Conservation (phyloP, 495 filamentous ascomycete species). For the Aspergillus conjunctus region DNA sequence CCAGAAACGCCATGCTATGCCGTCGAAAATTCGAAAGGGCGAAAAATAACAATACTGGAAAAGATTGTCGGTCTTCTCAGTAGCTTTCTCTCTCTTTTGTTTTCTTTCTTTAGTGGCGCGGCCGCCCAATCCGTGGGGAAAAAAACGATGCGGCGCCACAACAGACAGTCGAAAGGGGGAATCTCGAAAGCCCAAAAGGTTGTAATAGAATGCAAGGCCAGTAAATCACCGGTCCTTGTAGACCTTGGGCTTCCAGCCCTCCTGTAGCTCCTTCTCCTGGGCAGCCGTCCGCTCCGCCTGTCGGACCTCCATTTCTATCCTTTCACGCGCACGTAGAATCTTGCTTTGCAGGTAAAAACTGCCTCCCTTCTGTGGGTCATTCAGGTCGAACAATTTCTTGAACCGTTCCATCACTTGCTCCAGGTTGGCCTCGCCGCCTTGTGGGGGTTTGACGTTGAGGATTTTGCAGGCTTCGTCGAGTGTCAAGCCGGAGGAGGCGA, state of each 20-base stretch:
- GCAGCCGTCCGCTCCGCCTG: constrained; percentile 51
- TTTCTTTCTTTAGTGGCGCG: no score
- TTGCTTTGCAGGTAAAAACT: constrained; percentile 99
- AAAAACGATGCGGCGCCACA: no score
- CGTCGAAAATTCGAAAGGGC: constrained; percentile 30
- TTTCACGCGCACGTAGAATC: constrained; percentile 82
- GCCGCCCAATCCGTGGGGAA: no score
- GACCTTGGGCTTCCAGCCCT: constrained; percentile 92
- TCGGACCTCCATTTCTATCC: constrained; percentile 79
- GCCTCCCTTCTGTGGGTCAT: constrained; percentile 92
- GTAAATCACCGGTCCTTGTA: constrained; percentile 76
- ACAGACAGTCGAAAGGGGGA: no score
- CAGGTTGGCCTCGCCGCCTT: constrained; percentile 71
- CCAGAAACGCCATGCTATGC: constrained; percentile 57
- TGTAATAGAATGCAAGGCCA: constrained; percentile 2
- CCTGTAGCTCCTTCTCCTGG: constrained; percentile 68
- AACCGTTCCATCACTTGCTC: constrained; percentile 81
- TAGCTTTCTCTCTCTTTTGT: neutral
- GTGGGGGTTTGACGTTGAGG: constrained; percentile 89
- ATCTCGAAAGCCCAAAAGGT: no score
- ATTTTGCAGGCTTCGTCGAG: constrained; percentile 98
- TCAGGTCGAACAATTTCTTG: constrained; percentile 91
- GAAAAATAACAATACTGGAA: constrained; percentile 15
- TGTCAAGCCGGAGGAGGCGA: constrained; percentile 71
- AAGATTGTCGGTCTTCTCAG: constrained; percentile 2